Evolutionary conservation across 208 protist genomes (phyloP).

Genomic region (Porcisia hertigi): DNA sequence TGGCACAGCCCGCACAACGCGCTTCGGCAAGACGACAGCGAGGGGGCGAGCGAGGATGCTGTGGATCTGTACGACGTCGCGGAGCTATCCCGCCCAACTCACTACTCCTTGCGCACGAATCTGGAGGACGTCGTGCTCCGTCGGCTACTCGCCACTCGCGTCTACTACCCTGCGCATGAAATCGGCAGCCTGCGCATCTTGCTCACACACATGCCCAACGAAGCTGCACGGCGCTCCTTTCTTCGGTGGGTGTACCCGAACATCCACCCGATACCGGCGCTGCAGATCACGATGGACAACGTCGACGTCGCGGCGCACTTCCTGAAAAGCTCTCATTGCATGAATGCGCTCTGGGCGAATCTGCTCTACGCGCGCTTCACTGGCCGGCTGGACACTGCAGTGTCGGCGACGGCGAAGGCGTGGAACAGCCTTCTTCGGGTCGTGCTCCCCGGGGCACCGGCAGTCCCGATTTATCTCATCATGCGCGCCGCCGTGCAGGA

Average conservation of each 20-base stretch:
- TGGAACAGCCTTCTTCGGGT: slow-evolving; percentile 71
- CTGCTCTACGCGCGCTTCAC: slow-evolving; percentile 76
- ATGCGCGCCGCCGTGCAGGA: slow-evolving; percentile 22
- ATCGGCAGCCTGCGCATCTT: slow-evolving; percentile 51
- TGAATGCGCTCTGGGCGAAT: slow-evolving; percentile 84
- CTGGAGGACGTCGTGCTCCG: slow-evolving; percentile 37
- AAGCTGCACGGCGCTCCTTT: slow-evolving; percentile 43
- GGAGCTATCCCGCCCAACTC: not conserved
- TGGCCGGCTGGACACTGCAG: slow-evolving; percentile 48
- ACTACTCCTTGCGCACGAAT: slow-evolving; percentile 24
- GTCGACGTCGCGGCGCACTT: slow-evolving; percentile 46
- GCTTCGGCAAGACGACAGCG: not conserved
- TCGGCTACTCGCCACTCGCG: slow-evolving; percentile 48
- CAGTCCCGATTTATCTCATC: slow-evolving; percentile 72
- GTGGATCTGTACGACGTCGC: slow-evolving; percentile 6
- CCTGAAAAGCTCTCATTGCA: slow-evolving; percentile 44
- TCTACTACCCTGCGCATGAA: slow-evolving; percentile 75
- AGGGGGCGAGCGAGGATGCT: not conserved
- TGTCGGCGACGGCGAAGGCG: slow-evolving; percentile 36
- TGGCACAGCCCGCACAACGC: not conserved
- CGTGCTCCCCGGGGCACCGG: slow-evolving; percentile 66
- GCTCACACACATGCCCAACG: slow-evolving; percentile 43
- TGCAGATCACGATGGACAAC: slow-evolving; percentile 63
- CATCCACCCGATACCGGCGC: slow-evolving; percentile 70
- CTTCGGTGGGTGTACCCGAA: slow-evolving; percentile 70